These are phyloP conservation scores for Cytospora piceae DNA, from an alignment of 2,329 filamentous ascomycete genomes.

Conservation along the genomic window DNA sequence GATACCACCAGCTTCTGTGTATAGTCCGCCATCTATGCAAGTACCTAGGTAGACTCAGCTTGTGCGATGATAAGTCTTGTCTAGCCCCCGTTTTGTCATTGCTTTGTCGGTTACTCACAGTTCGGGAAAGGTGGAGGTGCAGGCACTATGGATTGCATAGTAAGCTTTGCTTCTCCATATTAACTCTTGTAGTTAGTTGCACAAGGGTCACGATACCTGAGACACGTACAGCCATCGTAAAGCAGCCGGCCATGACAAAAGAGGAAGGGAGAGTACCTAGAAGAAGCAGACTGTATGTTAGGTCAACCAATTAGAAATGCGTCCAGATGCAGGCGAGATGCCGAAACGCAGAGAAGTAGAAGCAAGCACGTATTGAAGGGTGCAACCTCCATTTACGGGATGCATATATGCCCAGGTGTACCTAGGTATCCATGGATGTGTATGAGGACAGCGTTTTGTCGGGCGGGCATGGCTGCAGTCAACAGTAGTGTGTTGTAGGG, in stretches of 20 bases:
- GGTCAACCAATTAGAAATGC: too few species aligned
- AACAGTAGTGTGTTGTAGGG: constrained; percentile 1
- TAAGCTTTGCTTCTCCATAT: neutral
- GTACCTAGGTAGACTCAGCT: too few species aligned
- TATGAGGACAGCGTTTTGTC: too few species aligned
- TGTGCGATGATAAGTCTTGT: too few species aligned
- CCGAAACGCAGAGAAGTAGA: neutral
- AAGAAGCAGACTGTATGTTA: neutral
- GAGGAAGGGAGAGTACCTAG: too few species aligned
- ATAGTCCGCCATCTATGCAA: neutral
- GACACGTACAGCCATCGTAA: neutral
- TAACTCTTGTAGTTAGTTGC: neutral
- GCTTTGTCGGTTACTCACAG: neutral
- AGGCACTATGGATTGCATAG: neutral
- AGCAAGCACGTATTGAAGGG: neutral
- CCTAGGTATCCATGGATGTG: neutral
- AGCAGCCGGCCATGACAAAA: neutral
- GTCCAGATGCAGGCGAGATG: neutral
- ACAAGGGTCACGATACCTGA: neutral
- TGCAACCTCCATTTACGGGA: too few species aligned
- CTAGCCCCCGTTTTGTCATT: neutral
- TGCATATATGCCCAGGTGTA: neutral
- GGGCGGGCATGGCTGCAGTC: neutral
- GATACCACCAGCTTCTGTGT: neutral
- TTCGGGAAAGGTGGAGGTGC: neutral